Base-by-base conservation (phyloP, 2,329 filamentous ascomycete species). In the Penicillium olsonii region DNA sequence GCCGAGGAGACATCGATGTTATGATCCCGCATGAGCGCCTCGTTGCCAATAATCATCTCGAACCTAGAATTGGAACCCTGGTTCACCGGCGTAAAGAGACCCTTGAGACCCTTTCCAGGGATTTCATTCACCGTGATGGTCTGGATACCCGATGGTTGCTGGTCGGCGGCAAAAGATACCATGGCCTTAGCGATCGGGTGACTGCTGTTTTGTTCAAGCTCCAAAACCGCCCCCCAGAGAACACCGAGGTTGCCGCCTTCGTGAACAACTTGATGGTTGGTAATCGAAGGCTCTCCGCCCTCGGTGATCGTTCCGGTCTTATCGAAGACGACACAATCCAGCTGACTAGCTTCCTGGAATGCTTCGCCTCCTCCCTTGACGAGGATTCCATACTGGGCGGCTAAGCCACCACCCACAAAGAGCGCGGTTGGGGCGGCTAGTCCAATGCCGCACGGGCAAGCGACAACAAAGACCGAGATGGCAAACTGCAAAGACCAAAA, bases 331-430 rank as follows among this genome's bases (percentile, higher is more conserved):
- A 92, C 83, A 46, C 84, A 87, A 66, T 90, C 84, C 34, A 91
- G 78, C 14, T 80, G 81, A 65, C 87, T 90, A 3, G 88, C 88
- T 71, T 90, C 89, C 67, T 92, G 87, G 64, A 92, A 92, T 1
- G 88, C 89, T 65, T 91, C 87, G 34, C 89, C 89, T 24, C 89
- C 89, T 14, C 88, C 88, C 68, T 90, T 89, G 57, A 87, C 88
- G 1, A 94, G 77, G 49, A 94, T 90, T 1, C 89, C 89, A 59
- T 88, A 73, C 65, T 85, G 84, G 7, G 89, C 89, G 1, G 89
- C 89, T n/a, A 92, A 73, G 1, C 88, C 88, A 33, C 87, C 85
- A 3, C 88, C 89, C 7, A 92, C 88, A 57, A 92, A 92, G 31
- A 94, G 69, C n/a, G 89, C n/a, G n/a, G n/a, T n/a, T n/a, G n/a